Conservation (phyloP, 345 rosid species). For the Melaleuca alternifolia region DNA sequence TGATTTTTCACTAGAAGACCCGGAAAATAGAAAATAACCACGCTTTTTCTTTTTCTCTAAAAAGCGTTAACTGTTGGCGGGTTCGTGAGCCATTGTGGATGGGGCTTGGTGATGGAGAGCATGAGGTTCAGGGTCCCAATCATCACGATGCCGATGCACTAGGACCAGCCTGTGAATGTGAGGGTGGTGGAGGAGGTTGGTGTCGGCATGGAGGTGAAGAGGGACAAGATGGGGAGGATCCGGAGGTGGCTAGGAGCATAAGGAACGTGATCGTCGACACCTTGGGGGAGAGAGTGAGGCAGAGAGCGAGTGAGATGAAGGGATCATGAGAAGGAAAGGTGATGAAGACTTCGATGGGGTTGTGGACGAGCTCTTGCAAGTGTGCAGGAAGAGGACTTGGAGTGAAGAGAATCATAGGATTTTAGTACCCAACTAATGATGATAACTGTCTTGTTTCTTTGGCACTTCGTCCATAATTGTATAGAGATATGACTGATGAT, state of each 20-base stretch:
- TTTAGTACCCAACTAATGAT: background rate
- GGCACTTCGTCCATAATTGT: no score
- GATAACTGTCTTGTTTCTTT: background rate
- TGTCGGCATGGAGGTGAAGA: slow-evolving; percentile 10
- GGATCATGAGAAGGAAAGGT: slow-evolving; percentile 2
- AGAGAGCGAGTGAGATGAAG: slow-evolving; percentile 11
- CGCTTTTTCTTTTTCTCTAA: no score
- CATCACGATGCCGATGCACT: slow-evolving; percentile 22
- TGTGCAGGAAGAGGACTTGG: background rate
- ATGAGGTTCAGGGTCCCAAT: slow-evolving; percentile 19
- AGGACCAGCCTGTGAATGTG: slow-evolving; percentile 22
- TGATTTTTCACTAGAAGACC: no score
- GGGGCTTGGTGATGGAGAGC: slow-evolving; percentile 32
- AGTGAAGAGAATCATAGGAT: background rate
- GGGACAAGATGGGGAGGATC: slow-evolving; percentile 5
- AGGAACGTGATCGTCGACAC: slow-evolving; percentile 9
- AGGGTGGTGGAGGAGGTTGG: slow-evolving; percentile 16
- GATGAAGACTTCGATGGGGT: slow-evolving; percentile 12
- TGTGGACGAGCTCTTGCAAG: slow-evolving; percentile 3
- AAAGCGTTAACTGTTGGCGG: slow-evolving; percentile 14
- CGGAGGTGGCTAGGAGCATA: slow-evolving; percentile 16
- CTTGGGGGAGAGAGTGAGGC: slow-evolving; percentile 14
- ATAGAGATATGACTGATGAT: background rate
- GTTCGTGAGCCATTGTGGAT: slow-evolving; percentile 31
- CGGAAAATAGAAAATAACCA: no score